These are phyloP conservation scores for Curvularia spicifera DNA, from an alignment of 2,329 filamentous ascomycete species.

Conservation along the genomic window DNA sequence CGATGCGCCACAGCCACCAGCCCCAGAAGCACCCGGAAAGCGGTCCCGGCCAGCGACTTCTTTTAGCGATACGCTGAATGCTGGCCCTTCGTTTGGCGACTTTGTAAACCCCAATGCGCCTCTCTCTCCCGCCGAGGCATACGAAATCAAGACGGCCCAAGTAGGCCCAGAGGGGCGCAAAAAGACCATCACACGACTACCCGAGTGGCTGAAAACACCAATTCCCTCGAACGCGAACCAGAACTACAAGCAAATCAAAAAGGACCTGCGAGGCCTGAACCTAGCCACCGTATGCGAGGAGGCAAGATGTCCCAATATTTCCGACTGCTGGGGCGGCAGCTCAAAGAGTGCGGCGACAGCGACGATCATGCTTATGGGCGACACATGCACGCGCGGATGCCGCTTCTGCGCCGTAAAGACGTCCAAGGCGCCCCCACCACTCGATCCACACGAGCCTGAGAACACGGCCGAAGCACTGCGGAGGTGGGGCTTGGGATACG, in stretches of 20 bases:
- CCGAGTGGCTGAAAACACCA: conserved; percentile 94
- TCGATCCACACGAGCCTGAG: conserved; percentile 96
- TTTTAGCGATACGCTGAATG: conserved; percentile 69
- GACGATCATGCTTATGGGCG: conserved; percentile 99
- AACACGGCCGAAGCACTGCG: conserved; percentile 92
- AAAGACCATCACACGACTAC: conserved; percentile 75
- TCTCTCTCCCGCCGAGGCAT: conserved; percentile 59
- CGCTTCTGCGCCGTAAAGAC: conserved; percentile 98
- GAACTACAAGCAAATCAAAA: conserved; percentile 95
- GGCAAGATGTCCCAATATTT: conserved; percentile 95
- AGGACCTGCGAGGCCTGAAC: conserved; percentile 85
- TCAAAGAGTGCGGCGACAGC: conserved; percentile 90
- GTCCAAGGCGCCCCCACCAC: conserved; percentile 72
- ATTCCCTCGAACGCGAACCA: conserved; percentile 81
- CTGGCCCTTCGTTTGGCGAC: conserved; percentile 68
- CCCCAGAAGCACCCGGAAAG: conserved; percentile 33
- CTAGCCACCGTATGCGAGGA: conserved; percentile 98
- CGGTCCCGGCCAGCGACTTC: conserved; percentile 55
- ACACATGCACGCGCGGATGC: conserved; percentile 95
- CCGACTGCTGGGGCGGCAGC: conserved; percentile 94
- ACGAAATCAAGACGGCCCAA: conserved; percentile 66
- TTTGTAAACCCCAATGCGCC: conserved; percentile 60
- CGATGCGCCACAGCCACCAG: conserved; percentile 32
- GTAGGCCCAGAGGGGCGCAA: conserved; percentile 67
- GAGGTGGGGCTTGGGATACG: conserved; percentile 93